Percentiles rank a stretch among this genome's conserved stretches.
Conservation (phyloP, 1,284 basidiomycete species). For the Ceratobasidium sp. region DNA sequence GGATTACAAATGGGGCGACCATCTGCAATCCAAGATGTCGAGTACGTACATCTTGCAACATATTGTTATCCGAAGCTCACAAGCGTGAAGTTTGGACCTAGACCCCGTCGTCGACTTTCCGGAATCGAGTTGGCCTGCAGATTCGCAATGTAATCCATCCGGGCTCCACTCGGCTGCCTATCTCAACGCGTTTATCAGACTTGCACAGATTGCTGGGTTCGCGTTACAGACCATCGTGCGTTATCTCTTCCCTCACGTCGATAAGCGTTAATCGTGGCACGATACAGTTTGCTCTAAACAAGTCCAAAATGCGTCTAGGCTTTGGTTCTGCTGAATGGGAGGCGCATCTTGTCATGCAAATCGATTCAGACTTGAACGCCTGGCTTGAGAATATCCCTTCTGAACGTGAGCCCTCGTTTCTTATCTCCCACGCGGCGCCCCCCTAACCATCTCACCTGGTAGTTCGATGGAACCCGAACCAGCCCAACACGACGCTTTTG, state of each 20-base stretch:
- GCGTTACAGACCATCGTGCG: slow-evolving; percentile 25
- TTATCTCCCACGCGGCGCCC: not conserved
- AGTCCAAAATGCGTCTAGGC: slow-evolving; percentile 33
- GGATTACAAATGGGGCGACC: slow-evolving; percentile 17
- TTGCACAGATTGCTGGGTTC: slow-evolving; percentile 26
- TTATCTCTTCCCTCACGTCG: slow-evolving; percentile 6
- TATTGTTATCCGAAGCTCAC: no score
- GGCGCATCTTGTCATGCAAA: slow-evolving; percentile 25
- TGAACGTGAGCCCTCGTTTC: slow-evolving; percentile 10
- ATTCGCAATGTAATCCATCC: slow-evolving; percentile 2
- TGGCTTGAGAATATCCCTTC: slow-evolving; percentile 22
- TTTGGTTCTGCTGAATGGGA: slow-evolving; percentile 29
- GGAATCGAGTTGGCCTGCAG: slow-evolving; percentile 30
- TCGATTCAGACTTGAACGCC: slow-evolving; percentile 27
- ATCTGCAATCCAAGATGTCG: slow-evolving; percentile 26
- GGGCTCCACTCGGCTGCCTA: slow-evolving; percentile 13
- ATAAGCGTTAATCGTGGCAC: not conserved
- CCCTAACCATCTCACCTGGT: not conserved
- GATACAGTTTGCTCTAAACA: slow-evolving; percentile 28
- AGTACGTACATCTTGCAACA: no score
- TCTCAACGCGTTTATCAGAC: slow-evolving; percentile 5
- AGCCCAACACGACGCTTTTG: slow-evolving; percentile 5
- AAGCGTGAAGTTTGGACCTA: slow-evolving; percentile 25
- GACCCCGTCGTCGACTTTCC: slow-evolving; percentile 32
- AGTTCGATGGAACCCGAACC: slow-evolving; percentile 35